A percentile compares a stretch with the other conserved stretches of the same genome.
Conservation (phyloP, 2,329 filamentous ascomycete species). For the Harringtonia aguacate region DNA sequence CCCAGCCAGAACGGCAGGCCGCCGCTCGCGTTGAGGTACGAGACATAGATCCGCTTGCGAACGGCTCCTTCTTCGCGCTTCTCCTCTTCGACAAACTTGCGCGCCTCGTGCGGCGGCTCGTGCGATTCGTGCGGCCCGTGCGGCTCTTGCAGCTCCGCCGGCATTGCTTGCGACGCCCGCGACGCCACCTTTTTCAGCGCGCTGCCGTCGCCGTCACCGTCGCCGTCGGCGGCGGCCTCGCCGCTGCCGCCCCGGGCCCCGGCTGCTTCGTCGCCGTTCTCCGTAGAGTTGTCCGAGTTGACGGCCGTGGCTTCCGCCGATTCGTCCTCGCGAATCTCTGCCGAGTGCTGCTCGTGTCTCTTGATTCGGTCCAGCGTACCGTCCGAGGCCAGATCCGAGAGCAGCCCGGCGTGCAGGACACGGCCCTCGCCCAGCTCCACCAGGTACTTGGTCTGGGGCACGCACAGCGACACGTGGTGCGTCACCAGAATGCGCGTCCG, state of each 20-base stretch:
- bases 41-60: constrained; percentile 53
- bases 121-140: constrained; percentile 19
- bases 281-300: constrained; percentile 14
- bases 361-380: constrained; percentile 47
- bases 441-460: constrained; percentile 61
- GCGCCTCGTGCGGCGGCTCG: constrained; percentile 29
- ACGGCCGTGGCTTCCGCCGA: neutral
- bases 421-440: constrained; percentile 62
- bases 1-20: constrained; percentile 49
- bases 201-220: constrained; percentile 21
- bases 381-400: constrained; percentile 51
- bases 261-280: constrained; percentile 9
- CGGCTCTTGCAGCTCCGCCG: neutral
- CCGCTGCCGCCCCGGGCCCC: too few species aligned
- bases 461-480: constrained; percentile 64
- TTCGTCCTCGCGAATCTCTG: neutral
- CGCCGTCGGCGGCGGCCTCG: constrained; percentile 22
- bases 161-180: constrained; percentile 3
- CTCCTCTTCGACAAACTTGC: constrained; percentile 71
- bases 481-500: constrained; percentile 72
- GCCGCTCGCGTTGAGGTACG: constrained; percentile 58
- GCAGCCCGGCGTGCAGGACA: constrained; percentile 51
- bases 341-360: constrained; percentile 36
- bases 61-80: constrained; percentile 60
- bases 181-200: constrained; percentile 9